These are phyloP conservation scores for Trametes pubescens DNA, from an alignment of 1,284 basidiomycete genomes.

Conservation along the genomic window DNA sequence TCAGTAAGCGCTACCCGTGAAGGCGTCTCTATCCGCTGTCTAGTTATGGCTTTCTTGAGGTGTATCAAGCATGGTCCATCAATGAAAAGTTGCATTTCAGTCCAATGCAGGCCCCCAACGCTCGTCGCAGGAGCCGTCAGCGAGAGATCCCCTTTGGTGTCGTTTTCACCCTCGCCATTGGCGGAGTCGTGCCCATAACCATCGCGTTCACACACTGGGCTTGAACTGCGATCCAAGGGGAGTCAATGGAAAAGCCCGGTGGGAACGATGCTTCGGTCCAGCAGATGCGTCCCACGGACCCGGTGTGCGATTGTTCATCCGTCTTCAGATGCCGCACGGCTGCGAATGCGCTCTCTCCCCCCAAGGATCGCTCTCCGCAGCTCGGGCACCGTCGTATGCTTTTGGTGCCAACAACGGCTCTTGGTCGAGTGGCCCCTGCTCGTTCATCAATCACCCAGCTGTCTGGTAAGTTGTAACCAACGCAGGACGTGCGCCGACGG, in stretches of 20 bases:
- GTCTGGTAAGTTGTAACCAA: conserved; percentile 5
- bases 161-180: not conserved
- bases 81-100: no score
- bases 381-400: conserved; percentile 15
- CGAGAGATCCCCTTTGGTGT: not conserved
- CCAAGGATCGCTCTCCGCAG: conserved; percentile 2
- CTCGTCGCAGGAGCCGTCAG: not conserved
- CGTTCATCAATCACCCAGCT: conserved; percentile 3
- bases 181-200: conserved; percentile 14
- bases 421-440: not conserved
- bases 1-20: not conserved
- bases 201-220: conserved; percentile 21
- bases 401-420: conserved; percentile 21
- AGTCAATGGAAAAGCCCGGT: conserved; percentile 16
- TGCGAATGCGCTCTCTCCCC: not conserved
- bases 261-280: conserved; percentile 10
- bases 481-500: conserved; percentile 5
- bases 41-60: not conserved
- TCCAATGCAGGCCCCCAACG: not conserved
- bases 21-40: not conserved
- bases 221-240: not conserved
- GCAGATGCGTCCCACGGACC: conserved; percentile 15
- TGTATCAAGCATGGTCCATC: no score
- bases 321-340: conserved; percentile 20
- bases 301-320: conserved; percentile 20